These are phyloP conservation scores for Pseudoperonospora humuli DNA, from an alignment of 352 stramenopile genomes.

Conservation along the genomic window DNA sequence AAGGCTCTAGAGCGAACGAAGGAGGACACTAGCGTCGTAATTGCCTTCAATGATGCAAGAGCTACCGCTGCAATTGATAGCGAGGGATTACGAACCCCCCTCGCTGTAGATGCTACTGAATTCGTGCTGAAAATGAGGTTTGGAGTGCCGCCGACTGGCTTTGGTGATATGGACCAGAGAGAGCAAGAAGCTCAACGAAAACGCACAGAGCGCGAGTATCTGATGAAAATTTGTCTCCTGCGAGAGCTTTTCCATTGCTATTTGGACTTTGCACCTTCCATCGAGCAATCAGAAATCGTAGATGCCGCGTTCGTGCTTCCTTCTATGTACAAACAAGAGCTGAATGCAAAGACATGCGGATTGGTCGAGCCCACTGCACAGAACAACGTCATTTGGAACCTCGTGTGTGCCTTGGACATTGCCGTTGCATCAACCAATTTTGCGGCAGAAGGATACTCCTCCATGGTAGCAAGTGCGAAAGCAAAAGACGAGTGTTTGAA, in stretches of 20 bases:
- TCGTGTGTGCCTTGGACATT: slow-evolving; percentile 44
- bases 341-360: slow-evolving; percentile 4
- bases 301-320: slow-evolving; percentile 44
- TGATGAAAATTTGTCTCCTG: slow-evolving; percentile 40
- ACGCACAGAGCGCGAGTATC: slow-evolving; percentile 21
- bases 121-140: slow-evolving; percentile 40
- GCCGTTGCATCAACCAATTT: slow-evolving; percentile 31
- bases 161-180: slow-evolving; percentile 3
- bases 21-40: slow-evolving; percentile 9
- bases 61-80: neutral
- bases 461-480: slow-evolving; percentile 3
- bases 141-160: slow-evolving; percentile 10
- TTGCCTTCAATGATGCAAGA: slow-evolving; percentile 18
- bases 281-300: slow-evolving; percentile 30
- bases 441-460: slow-evolving; percentile 17
- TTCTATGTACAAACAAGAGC: slow-evolving; percentile 4
- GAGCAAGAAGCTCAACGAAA: slow-evolving; percentile 9
- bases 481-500: slow-evolving; percentile 20
- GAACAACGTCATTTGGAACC: slow-evolving; percentile 37
- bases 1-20: slow-evolving; percentile 9
- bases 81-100: slow-evolving; percentile 2
- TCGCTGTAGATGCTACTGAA: slow-evolving; percentile 31
- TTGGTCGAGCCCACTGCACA: slow-evolving; percentile 14
- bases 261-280: slow-evolving; percentile 25
- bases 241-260: slow-evolving; percentile 42